Conservation (phyloP, 2,329 filamentous ascomycete species). For the Botrytis pseudocinerea region DNA sequence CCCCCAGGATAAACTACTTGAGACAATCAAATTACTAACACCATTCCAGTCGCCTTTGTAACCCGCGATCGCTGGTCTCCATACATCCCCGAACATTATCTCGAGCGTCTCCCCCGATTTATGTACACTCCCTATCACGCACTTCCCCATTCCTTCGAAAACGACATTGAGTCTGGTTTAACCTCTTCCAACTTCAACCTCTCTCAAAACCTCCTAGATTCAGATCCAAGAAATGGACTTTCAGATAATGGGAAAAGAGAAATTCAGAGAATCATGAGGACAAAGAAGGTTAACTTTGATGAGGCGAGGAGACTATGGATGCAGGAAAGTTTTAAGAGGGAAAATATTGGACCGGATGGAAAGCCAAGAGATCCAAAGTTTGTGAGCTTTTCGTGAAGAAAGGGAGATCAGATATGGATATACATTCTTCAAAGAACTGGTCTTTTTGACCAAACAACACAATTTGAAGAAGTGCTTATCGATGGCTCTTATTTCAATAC, state of each 20-base stretch:
- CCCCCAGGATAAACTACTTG: conserved; percentile 12
- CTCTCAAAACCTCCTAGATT: conserved; percentile 72
- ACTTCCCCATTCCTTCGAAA: conserved; percentile 74
- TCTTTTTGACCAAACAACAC: not conserved
- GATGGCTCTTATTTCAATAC: not conserved
- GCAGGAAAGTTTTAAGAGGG: conserved; percentile 80
- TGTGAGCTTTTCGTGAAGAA: conserved; percentile 69
- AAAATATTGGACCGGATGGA: conserved; percentile 87
- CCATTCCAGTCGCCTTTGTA: conserved; percentile 66
- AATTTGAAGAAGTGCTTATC: not conserved
- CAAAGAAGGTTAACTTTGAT: conserved; percentile 78
- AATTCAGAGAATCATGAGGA: conserved; percentile 89
- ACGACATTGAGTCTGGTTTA: conserved; percentile 85
- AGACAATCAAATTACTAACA: conserved; percentile 25
- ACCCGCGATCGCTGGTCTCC: conserved; percentile 77
- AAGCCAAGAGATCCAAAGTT: conserved; percentile 90
- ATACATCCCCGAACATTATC: conserved; percentile 46
- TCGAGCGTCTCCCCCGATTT: conserved; percentile 52
- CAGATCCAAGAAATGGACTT: conserved; percentile 77
- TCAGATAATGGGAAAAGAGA: conserved; percentile 79
- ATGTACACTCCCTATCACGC: conserved; percentile 70
- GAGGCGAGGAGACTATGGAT: conserved; percentile 85
- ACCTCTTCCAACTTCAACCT: conserved; percentile 83
- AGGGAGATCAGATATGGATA: too few relatives aligned
- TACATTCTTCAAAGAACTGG: not conserved